These are phyloP conservation scores for Scortechinia acanthostroma DNA, from an alignment of 2,329 filamentous ascomycete genomes.

Conservation along the genomic window DNA sequence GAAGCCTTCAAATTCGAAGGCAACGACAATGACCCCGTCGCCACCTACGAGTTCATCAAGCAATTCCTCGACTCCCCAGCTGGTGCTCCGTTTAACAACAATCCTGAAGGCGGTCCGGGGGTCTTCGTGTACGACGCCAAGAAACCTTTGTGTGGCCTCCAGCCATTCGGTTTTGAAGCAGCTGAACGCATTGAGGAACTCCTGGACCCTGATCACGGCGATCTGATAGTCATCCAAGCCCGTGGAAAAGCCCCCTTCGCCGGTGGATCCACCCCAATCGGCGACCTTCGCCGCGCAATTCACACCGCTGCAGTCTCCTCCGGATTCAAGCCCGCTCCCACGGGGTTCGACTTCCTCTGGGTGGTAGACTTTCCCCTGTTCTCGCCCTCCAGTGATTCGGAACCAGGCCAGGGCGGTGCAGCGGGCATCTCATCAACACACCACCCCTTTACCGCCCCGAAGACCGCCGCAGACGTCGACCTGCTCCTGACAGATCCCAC, in stretches of 20 bases:
- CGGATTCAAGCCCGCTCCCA: neutral
- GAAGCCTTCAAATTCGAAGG: slow-evolving; percentile 65
- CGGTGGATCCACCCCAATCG: slow-evolving; percentile 68
- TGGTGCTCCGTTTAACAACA: slow-evolving; percentile 49
- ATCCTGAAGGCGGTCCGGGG: slow-evolving; percentile 72
- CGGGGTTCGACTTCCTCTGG: slow-evolving; percentile 69
- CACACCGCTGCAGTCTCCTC: neutral
- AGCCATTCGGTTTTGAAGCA: slow-evolving; percentile 70
- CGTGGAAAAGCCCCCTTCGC: slow-evolving; percentile 56
- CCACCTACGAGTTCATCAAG: slow-evolving; percentile 53
- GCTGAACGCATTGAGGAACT: slow-evolving; percentile 37
- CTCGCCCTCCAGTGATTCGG: slow-evolving; percentile 48
- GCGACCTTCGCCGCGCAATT: slow-evolving; percentile 65
- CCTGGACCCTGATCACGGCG: slow-evolving; percentile 53
- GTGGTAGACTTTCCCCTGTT: slow-evolving; percentile 89
- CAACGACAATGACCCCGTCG: slow-evolving; percentile 39
- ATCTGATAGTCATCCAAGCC: slow-evolving; percentile 76
- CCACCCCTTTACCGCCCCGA: slow-evolving; percentile 90
- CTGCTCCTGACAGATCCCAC: slow-evolving; percentile 68
- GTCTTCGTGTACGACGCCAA: slow-evolving; percentile 69
- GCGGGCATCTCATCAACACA: slow-evolving; percentile 82
- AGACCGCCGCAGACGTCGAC: slow-evolving; percentile 65
- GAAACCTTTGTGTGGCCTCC: slow-evolving; percentile 70
- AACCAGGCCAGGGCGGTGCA: slow-evolving; percentile 74
- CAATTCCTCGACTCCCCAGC: slow-evolving; percentile 63